phyloP scores from a whole-genome alignment of 2,329 filamentous ascomycete genomes.

The Trichoderma atrobrunneum region DNA sequence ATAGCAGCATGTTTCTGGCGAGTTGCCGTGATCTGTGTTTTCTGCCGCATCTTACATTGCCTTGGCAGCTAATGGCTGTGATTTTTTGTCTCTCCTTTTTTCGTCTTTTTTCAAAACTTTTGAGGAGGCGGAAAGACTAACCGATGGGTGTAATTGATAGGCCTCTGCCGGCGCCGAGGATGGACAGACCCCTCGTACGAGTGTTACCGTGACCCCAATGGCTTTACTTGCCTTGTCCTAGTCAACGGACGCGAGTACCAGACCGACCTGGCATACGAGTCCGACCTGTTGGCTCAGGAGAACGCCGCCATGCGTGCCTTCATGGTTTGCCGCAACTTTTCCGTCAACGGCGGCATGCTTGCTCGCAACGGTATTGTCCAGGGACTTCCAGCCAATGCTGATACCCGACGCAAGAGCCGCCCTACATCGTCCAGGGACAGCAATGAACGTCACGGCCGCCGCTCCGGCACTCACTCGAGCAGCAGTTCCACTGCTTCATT shows the following conservation, averaged over 20 bases:
- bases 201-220: conserved; percentile 68
- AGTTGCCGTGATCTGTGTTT: not conserved
- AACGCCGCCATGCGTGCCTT: conserved; percentile 94
- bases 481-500: conserved; percentile 61
- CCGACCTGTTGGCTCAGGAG: conserved; percentile 79
- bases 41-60: not conserved
- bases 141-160: conserved; percentile 46
- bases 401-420: conserved; percentile 51
- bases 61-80: not conserved
- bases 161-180: conserved; percentile 88
- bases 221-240: conserved; percentile 85
- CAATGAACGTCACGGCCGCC: conserved; percentile 44
- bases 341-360: conserved; percentile 90
- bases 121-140: not conserved
- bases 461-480: conserved; percentile 59
- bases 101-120: not conserved
- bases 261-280: conserved; percentile 81
- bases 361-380: conserved; percentile 67
- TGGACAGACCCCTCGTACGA: conserved; percentile 92
- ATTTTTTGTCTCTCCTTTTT: not conserved
- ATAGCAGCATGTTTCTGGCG: conserved; percentile 31
- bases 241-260: conserved; percentile 97
- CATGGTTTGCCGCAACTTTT: conserved; percentile 97
- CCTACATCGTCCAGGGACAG: conserved; percentile 49
- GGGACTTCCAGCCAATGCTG: conserved; percentile 55